Percentiles rank a stretch among this genome's conserved stretches.
Conservation (phyloP, 176 grass and related monocot species). For the Saccharum officinarum region DNA sequence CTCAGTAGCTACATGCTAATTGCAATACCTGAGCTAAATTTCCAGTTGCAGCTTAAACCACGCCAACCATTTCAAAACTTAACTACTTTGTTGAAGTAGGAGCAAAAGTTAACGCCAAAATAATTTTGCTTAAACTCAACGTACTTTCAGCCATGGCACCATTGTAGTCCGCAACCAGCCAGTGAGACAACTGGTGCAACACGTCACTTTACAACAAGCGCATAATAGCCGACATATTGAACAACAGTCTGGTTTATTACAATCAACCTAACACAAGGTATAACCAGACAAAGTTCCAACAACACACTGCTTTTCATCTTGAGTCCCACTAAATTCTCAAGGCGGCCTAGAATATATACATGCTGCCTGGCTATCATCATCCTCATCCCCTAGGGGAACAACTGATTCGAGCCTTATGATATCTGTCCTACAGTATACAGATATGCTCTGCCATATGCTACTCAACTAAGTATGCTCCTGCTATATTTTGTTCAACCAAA, state of each 20-base stretch:
- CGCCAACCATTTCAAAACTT: too few species aligned
- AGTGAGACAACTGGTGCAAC: background rate
- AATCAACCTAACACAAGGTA: background rate
- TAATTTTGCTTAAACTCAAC: too few species aligned
- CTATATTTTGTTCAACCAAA: constrained; percentile 1
- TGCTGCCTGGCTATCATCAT: constrained; percentile 9
- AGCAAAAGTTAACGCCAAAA: too few species aligned
- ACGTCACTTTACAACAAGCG: background rate
- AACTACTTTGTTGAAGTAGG: too few species aligned
- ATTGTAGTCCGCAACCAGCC: background rate
- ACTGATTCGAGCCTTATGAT: constrained; percentile 24
- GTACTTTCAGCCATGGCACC: background rate
- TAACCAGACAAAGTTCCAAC: background rate
- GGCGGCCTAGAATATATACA: constrained; percentile 37
- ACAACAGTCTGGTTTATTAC: constrained; percentile 20
- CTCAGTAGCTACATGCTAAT: too few species aligned
- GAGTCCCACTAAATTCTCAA: constrained; percentile 1
- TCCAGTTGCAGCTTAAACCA: too few species aligned
- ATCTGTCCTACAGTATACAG: constrained; percentile 29
- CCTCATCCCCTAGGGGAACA: background rate
- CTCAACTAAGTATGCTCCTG: constrained; percentile 26
- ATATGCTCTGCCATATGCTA: constrained; percentile 29
- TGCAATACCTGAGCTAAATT: too few species aligned
- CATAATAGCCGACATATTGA: background rate
- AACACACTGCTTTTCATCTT: background rate